Base-by-base conservation (phyloP, 1,139 yeast genomes). In the Pichia sp. region DNA sequence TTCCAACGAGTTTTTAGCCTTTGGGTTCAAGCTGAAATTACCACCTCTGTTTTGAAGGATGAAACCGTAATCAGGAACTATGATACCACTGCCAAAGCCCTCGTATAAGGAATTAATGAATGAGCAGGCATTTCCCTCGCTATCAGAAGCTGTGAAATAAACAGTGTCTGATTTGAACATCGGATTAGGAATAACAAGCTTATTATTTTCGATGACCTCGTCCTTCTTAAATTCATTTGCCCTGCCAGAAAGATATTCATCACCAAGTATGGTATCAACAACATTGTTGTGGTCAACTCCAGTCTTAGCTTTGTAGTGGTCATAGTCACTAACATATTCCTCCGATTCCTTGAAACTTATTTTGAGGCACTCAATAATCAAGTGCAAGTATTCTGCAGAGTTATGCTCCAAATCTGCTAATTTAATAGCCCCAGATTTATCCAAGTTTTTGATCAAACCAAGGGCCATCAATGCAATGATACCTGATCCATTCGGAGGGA, bases 401-500 rank as follows among this genome's bases (percentile, higher is more conserved):
- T 88, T 87, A 67, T 85, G 95, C 60, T 79, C 66, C 64, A 85
- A 59, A 4, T 69, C 62, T 30, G 69, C 62, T 47, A 85, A 67
- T 53, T 81, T 73, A 34, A 84, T 73, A 8, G 64, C 69, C 1
- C 81, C 80, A 36, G 68, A 60, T 19, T 73, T 75, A 52, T 82
- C 80, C 56, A 84, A 71, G 47, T 80, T 79, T 59, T 78, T 79
- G 57, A 88, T 77, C 47, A 85, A 73, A 0, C 95, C 95, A 53
- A 86, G 69, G 0, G 92, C 82, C 46, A 85, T 70, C 49, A 87
- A 72, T 0, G 90, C 93, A 48, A 87, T 87, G 41, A 87, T 70
- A 1, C 95, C 95, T 54, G 87, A 89, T 4, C 95, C 90, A 66
- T 84, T 87, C 31, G 95, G 95, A 7, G 95, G 93, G 58, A 85